Percentiles rank a stretch among this genome's conserved stretches.
Evolutionary conservation across 345 rosid species (phyloP).

Genomic region (Angophora floribunda): DNA sequence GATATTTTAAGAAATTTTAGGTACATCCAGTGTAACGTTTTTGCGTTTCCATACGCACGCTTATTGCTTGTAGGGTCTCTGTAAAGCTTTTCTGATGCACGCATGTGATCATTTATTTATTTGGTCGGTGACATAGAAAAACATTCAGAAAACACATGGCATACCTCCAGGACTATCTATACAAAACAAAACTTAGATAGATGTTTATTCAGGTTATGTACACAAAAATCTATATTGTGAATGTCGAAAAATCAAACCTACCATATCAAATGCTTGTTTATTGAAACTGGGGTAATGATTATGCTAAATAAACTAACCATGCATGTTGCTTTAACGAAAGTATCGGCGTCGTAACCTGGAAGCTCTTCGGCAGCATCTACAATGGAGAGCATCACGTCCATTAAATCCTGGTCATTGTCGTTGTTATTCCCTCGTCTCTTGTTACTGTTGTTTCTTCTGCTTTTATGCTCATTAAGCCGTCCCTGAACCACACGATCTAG

Average conservation of each 20-base stretch:
- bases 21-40: not conserved
- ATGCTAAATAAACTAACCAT: not conserved
- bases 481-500: constrained; percentile 5
- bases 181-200: not conserved
- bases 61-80: no score
- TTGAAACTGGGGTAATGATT: not conserved
- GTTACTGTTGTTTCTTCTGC: not conserved
- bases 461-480: constrained; percentile 14
- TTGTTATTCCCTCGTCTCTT: not conserved
- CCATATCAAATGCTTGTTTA: not conserved
- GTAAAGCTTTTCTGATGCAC: no score
- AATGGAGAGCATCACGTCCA: constrained; percentile 17
- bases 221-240: not conserved
- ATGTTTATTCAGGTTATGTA: not conserved
- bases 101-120: no score
- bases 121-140: no score
- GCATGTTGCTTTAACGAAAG: constrained; percentile 16
- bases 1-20: no score
- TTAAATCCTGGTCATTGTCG: constrained; percentile 5
- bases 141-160: not conserved
- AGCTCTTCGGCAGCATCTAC: not conserved
- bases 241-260: no score
- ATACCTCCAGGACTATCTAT: not conserved
- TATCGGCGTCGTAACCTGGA: constrained; percentile 3
- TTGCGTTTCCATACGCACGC: not conserved